A percentile compares a stretch with the other conserved stretches of the same genome.
phyloP scores from a whole-genome alignment of 805 yeast species.

The Ascoidea asiatica region DNA sequence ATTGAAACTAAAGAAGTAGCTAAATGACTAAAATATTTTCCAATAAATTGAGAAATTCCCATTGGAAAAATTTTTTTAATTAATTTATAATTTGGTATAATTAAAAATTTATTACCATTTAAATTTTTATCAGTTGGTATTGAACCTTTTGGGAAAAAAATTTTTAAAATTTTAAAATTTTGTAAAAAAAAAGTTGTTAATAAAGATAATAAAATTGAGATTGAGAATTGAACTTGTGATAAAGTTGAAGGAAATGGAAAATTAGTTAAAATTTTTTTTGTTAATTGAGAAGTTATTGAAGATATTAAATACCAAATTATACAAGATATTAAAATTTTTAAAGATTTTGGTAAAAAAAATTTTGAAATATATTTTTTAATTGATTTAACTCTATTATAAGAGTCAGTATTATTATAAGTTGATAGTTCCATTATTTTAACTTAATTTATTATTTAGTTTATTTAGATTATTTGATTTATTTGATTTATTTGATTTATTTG shows the following conservation, averaged over 20 bases:
- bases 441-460: too few species aligned
- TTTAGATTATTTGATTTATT: too few species aligned
- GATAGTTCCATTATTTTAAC: background rate
- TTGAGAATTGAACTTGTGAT: constrained; percentile 23
- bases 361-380: background rate
- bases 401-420: background rate
- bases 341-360: constrained; percentile 14
- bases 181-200: constrained; percentile 15
- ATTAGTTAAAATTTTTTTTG: constrained; percentile 19
- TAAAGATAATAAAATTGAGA: constrained; percentile 19
- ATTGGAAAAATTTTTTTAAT: constrained; percentile 70
- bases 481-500: too few species aligned
- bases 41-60: constrained; percentile 87
- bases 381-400: background rate
- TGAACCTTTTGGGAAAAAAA: background rate
- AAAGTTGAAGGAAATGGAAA: constrained; percentile 23
- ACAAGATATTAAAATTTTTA: constrained; percentile 19
- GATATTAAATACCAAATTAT: constrained; percentile 25
- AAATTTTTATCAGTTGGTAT: background rate
- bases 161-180: background rate
- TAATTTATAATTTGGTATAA: constrained; percentile 38
- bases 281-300: constrained; percentile 25
- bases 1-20: constrained; percentile 87
- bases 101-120: constrained; percentile 17
- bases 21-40: constrained; percentile 80